Evolutionary conservation across 2,329 filamentous ascomycete genomes (phyloP).

Genomic region (Aspergillus sp.): DNA sequence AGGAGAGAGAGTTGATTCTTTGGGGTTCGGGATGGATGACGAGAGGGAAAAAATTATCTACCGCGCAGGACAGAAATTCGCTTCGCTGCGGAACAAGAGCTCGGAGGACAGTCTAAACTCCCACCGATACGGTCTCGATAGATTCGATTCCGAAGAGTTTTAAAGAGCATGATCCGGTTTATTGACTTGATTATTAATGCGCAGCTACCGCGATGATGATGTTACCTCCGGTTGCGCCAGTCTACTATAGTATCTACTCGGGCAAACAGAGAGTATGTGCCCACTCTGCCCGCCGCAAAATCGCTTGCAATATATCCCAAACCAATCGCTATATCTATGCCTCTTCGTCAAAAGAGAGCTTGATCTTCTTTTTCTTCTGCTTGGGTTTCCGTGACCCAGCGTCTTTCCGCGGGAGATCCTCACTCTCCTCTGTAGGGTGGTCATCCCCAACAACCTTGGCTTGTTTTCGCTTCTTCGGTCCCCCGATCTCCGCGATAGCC

Average conservation of each 20-base stretch:
- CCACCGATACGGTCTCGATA: background rate
- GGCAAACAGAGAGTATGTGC: background rate
- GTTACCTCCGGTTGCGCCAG: background rate
- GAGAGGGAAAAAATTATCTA: slow-evolving; percentile 16
- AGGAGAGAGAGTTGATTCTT: slow-evolving; percentile 7
- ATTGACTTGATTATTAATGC: slow-evolving; percentile 7
- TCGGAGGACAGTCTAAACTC: background rate
- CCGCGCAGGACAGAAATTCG: slow-evolving; percentile 4
- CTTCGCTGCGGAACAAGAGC: background rate
- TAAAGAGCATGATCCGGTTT: background rate
- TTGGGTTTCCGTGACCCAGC: slow-evolving; percentile 33
- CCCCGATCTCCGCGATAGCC: slow-evolving; percentile 41
- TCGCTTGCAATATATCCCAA: background rate
- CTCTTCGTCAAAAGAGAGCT: slow-evolving; percentile 45
- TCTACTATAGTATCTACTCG: background rate
- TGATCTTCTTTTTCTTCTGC: slow-evolving; percentile 46
- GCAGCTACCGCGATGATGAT: background rate
- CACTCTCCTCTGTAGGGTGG: slow-evolving; percentile 17
- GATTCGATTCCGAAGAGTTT: background rate
- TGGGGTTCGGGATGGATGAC: slow-evolving; percentile 4
- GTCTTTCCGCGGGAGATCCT: slow-evolving; percentile 22
- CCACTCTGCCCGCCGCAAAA: background rate
- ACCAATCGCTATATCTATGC: background rate
- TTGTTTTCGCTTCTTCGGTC: slow-evolving; percentile 42
- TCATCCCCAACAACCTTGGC: slow-evolving; percentile 41